Base-by-base conservation (phyloP, 2,329 filamentous ascomycete species). In the Monilinia laxa region DNA sequence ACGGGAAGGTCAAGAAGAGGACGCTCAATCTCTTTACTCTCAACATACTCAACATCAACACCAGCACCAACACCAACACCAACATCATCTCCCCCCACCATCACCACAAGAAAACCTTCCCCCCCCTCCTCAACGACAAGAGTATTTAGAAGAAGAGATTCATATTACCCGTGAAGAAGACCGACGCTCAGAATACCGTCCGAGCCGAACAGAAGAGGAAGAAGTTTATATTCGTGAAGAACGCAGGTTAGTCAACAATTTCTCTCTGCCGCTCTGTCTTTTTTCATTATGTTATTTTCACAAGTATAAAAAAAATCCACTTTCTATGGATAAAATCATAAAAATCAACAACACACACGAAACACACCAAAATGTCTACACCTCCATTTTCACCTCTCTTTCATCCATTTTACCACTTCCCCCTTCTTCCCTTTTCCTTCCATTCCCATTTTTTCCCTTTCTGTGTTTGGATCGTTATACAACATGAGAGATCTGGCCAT, bases 1-100 rank as follows among this genome's bases (percentile, higher is more conserved):
- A 96, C 93, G 92, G 93, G 93, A 96, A 93, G 92, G 91, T 92
- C 87, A 91, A 86, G 84, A 88, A 86, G 92, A 65, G 55, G 84
- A 82, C 84, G 77, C 82, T 81, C 78, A 81, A 85, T 80, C 83
- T 83, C 80, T 87, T 88, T 83, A 87, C 87, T 62, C 64, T n/a
- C 53, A 51, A 51, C 62, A 45, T 9, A 56, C 47, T 28, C 64
- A 54, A 25, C 49, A 18, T 20, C 47, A 35, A 9, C 38, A 38
- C 16, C 56, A 54, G 40, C 42, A 49, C 2, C 28, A 54, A 42
- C 42, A 49, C 2, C 28, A 28, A 4, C 63, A 16, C 3, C 40
- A 42, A 16, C 23, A 35, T 25, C 23, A 35, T 25, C 42, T 58
- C 28, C 18, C 40, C 40, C 40, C 40, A 42, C 40, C 14, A 14